Evolutionary conservation across 768 basidiomycete genomes (phyloP).

Genomic region (Trametes sanguinea): DNA sequence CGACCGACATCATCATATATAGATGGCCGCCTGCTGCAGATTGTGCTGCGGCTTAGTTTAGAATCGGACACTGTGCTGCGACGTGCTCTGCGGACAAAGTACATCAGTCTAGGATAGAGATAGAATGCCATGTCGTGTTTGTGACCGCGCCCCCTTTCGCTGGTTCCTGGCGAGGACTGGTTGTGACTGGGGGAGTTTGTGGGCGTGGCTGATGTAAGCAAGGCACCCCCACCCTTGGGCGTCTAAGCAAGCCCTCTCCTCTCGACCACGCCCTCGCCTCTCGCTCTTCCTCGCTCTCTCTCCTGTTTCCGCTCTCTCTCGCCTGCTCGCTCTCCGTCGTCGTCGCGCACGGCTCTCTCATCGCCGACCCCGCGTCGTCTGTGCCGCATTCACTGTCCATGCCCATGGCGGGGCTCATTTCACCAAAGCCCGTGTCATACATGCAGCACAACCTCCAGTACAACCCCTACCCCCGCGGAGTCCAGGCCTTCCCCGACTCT

Average conservation of each 20-base stretch:
- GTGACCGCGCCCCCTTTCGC: no score
- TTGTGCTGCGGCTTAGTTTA: not conserved
- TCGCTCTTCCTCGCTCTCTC: not conserved
- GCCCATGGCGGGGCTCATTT: slow-evolving; percentile 37
- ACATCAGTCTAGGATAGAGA: no score
- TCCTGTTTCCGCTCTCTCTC: not conserved
- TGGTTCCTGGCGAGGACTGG: not conserved
- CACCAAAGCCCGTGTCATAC: slow-evolving; percentile 40
- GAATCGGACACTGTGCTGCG: not conserved
- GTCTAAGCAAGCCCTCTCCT: not conserved
- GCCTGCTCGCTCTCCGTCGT: no score
- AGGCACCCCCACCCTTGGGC: slow-evolving; percentile 1
- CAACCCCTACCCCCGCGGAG: slow-evolving; percentile 58
- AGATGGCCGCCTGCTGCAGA: not conserved
- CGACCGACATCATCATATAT: not conserved
- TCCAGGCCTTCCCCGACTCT: slow-evolving; percentile 60
- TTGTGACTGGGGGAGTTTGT: not conserved
- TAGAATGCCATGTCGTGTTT: no score
- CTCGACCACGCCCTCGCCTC: not conserved
- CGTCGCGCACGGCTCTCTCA: slow-evolving; percentile 4
- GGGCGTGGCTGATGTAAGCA: slow-evolving; percentile 1
- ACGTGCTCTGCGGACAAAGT: not conserved
- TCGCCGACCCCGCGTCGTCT: slow-evolving; percentile 8
- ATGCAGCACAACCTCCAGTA: slow-evolving; percentile 63
- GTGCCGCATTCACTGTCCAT: slow-evolving; percentile 7